phyloP scores from a whole-genome alignment of 1,139 yeast genomes.

The Nadsonia starkeyi-henricii region DNA sequence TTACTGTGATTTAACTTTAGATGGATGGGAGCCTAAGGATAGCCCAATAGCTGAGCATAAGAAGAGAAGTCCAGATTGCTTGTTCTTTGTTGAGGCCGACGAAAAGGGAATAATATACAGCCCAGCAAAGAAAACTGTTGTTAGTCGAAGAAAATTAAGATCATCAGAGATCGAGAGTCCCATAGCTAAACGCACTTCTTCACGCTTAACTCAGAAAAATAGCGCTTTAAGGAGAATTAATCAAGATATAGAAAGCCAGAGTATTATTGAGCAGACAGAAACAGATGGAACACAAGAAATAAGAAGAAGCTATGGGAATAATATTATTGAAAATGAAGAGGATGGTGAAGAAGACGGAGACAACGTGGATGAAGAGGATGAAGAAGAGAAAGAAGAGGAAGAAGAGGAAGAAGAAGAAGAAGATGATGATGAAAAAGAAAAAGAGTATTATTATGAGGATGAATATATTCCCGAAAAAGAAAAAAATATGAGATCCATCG shows the following conservation, averaged over 20 bases:
- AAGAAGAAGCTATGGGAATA: constrained; percentile 5
- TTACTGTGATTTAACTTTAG: constrained; percentile 54
- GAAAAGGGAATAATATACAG: not conserved
- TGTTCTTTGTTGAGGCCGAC: constrained; percentile 25
- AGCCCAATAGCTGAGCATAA: constrained; percentile 36
- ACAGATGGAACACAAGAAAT: constrained; percentile 4
- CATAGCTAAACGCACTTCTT: constrained; percentile 6
- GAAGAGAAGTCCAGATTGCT: constrained; percentile 35
- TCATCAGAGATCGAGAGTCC: not conserved
- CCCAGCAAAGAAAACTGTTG: not conserved
- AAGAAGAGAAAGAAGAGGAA: constrained; percentile 14
- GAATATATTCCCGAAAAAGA: too few relatives aligned
- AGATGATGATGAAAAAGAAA: constrained; percentile 8
- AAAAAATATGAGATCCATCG: too few relatives aligned
- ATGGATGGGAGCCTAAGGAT: constrained; percentile 61
- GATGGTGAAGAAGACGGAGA: constrained; percentile 7
- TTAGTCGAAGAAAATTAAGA: not conserved
- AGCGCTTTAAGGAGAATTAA: not conserved
- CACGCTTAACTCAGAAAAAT: constrained; percentile 4
- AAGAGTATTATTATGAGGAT: not conserved
- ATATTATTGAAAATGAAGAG: constrained; percentile 1
- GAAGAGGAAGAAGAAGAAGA: constrained; percentile 14
- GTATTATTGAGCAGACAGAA: constrained; percentile 3
- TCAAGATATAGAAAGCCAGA: constrained; percentile 1
- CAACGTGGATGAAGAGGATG: constrained; percentile 5